A percentile compares a stretch with the other conserved stretches of the same genome.
Evolutionary conservation across 2,329 filamentous ascomycete species (phyloP).

Genomic region (Penicillium occitanis): DNA sequence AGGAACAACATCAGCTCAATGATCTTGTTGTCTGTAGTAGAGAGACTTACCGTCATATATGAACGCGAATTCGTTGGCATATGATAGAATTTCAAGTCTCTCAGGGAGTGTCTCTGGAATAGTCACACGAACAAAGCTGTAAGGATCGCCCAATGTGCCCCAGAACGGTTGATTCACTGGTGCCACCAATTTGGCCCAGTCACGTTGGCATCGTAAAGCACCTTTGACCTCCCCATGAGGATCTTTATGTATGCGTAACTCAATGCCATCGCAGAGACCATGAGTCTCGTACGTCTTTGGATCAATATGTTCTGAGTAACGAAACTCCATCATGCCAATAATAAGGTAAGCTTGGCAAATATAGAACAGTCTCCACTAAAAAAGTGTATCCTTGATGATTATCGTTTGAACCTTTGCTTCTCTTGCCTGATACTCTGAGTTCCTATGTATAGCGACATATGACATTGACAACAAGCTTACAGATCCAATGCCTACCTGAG

Average conservation of each 20-base stretch:
- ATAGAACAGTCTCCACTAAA: background rate
- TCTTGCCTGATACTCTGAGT: background rate
- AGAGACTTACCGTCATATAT: constrained; percentile 38
- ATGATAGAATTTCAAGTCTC: constrained; percentile 41
- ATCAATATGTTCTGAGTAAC: constrained; percentile 32
- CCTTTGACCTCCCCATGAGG: constrained; percentile 32
- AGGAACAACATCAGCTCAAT: background rate
- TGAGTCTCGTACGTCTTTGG: constrained; percentile 29
- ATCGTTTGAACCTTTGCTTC: background rate
- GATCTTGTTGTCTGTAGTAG: background rate
- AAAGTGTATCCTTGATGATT: background rate
- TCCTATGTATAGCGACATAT: background rate
- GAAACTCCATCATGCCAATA: constrained; percentile 25
- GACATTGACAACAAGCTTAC: background rate
- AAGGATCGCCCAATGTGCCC: constrained; percentile 30
- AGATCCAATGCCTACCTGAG: background rate
- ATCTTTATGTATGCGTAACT: constrained; percentile 28
- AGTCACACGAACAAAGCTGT: constrained; percentile 34
- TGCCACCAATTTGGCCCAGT: constrained; percentile 37
- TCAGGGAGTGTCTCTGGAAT: constrained; percentile 43
- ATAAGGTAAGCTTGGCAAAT: background rate
- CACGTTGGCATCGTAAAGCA: constrained; percentile 35
- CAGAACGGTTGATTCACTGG: constrained; percentile 30
- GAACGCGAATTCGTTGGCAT: constrained; percentile 45
- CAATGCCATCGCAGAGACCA: constrained; percentile 31